Percentiles rank a stretch among this genome's conserved stretches.
These are phyloP conservation scores for Beta vulgaris DNA, from an alignment of 148 eudicot genomes.

Conservation along the genomic window DNA sequence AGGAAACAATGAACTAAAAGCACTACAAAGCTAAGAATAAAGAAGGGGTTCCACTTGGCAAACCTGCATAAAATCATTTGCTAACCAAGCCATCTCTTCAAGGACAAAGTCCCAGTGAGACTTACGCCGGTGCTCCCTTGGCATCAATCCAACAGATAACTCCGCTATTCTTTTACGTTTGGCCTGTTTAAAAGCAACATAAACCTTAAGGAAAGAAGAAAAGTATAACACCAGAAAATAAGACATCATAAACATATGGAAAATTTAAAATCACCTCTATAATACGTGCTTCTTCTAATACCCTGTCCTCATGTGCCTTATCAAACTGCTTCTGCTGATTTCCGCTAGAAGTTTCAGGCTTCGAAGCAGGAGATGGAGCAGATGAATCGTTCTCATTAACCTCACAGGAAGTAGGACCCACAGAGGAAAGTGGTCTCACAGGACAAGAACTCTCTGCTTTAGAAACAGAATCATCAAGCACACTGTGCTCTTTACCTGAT, in stretches of 20 bases:
- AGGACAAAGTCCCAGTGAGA: slow-evolving; percentile 90
- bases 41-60: slow-evolving; percentile 3
- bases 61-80: slow-evolving; percentile 98
- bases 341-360: slow-evolving; percentile 41
- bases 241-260: slow-evolving; percentile 8
- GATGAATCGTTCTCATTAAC: slow-evolving; percentile 21
- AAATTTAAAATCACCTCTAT: slow-evolving; percentile 61
- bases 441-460: slow-evolving; percentile 32
- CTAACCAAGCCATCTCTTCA: slow-evolving; percentile 97
- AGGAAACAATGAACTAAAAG: background rate
- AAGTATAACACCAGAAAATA: slow-evolving; percentile 14
- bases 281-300: slow-evolving; percentile 79
- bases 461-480: slow-evolving; percentile 26
- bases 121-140: slow-evolving; percentile 42
- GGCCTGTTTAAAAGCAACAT: slow-evolving; percentile 51
- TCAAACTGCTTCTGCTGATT: slow-evolving; percentile 37
- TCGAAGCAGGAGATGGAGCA: slow-evolving; percentile 32
- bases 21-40: background rate
- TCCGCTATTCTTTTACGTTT: slow-evolving; percentile 76
- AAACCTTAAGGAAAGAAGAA: slow-evolving; percentile 8
- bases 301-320: slow-evolving; percentile 74
- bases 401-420: slow-evolving; percentile 33
- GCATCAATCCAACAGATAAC: slow-evolving; percentile 48
- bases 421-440: slow-evolving; percentile 26
- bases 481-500: slow-evolving; percentile 32